A percentile compares a stretch with the other conserved stretches of the same genome.
phyloP scores from a whole-genome alignment of 768 basidiomycete genomes.

The Tylopilus rubrobrunneus region DNA sequence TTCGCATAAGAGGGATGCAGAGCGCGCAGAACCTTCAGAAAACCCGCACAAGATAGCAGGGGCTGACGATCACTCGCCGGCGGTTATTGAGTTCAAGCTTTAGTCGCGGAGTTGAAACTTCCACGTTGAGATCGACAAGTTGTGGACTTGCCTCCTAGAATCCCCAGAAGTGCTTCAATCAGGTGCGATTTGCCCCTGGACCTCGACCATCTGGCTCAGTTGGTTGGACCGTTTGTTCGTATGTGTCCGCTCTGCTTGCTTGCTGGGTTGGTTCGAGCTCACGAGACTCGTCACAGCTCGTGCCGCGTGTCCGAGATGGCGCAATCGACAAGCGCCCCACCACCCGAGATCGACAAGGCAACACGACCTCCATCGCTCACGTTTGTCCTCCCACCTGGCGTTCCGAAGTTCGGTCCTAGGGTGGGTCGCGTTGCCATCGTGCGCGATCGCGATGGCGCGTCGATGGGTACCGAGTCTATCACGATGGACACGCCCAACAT shows the following conservation, averaged over 20 bases:
- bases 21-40: too few species aligned
- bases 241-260: not conserved
- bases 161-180: too few species aligned
- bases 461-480: conserved; percentile 15
- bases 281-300: not conserved
- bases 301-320: conserved; percentile 5
- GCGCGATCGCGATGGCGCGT: conserved; percentile 1
- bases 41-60: too few species aligned
- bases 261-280: not conserved
- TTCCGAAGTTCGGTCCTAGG: conserved; percentile 25
- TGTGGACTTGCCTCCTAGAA: not conserved
- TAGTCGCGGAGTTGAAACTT: conserved; percentile 17
- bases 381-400: conserved; percentile 11
- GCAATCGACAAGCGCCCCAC: not conserved
- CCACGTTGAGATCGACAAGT: too few species aligned
- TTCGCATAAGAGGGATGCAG: too few species aligned
- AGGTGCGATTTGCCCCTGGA: not conserved
- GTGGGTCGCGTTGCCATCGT: conserved; percentile 18
- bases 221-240: not conserved
- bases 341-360: not conserved
- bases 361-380: conserved; percentile 14
- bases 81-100: too few species aligned
- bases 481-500: conserved; percentile 59
- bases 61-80: too few species aligned
- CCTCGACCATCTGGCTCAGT: not conserved